A percentile compares a stretch with the other conserved stretches of the same genome.
These are phyloP conservation scores for Carex parvula DNA, from an alignment of 176 grass and related monocot genomes.

Conservation along the genomic window DNA sequence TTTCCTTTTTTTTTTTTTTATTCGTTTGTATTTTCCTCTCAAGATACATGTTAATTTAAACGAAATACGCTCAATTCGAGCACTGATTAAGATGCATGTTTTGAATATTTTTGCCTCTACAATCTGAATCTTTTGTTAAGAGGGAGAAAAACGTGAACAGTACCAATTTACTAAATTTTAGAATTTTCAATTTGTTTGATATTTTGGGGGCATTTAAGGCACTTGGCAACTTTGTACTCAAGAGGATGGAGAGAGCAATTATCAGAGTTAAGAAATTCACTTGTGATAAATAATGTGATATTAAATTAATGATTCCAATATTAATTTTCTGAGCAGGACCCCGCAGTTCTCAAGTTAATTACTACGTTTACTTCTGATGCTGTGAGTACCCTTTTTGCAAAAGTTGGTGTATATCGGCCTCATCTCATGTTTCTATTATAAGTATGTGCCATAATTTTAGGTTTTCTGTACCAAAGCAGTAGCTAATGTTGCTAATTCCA, in stretches of 20 bases:
- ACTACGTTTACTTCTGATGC: constrained; percentile 14
- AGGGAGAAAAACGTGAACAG: no score
- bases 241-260: background rate
- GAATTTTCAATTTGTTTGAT: background rate
- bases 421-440: background rate
- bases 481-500: background rate
- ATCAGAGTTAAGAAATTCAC: background rate
- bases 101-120: background rate
- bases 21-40: background rate
- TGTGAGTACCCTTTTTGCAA: constrained; percentile 12
- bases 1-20: background rate
- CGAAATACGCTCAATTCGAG: background rate
- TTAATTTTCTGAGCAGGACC: constrained; percentile 4
- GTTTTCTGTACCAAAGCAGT: background rate
- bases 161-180: background rate
- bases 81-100: background rate
- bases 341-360: background rate
- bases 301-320: background rate
- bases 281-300: background rate
- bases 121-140: background rate
- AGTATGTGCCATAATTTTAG: background rate
- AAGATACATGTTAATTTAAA: background rate
- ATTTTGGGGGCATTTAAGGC: background rate
- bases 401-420: background rate
- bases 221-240: background rate